Evolutionary conservation across 768 basidiomycete species (phyloP).

Genomic region (Glaciozyma antarctica): DNA sequence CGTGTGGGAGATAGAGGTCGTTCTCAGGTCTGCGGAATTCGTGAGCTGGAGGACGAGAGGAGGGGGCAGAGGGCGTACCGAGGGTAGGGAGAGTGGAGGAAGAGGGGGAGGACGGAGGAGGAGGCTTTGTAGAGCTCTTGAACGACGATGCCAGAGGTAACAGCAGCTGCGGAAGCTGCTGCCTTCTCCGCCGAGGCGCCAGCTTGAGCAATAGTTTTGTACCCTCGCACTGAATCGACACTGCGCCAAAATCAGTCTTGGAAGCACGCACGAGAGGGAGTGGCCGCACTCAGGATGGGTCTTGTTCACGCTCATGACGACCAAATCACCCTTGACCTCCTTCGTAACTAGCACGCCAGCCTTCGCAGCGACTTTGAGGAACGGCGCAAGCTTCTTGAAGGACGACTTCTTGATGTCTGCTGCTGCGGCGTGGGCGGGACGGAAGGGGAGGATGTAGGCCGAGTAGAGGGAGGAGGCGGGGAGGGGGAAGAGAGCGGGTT

Average conservation of each 20-base stretch:
- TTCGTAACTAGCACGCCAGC: slow-evolving; percentile 8
- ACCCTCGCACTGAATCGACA: background rate
- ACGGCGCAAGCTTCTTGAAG: slow-evolving; percentile 23
- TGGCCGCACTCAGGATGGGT: slow-evolving; percentile 10
- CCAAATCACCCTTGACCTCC: slow-evolving; percentile 23
- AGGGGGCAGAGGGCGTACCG: background rate
- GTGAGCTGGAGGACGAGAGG: background rate
- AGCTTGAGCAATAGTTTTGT: slow-evolving; percentile 10
- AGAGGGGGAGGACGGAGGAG: background rate
- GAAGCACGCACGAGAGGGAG: rapidly evolving
- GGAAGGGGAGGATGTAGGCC: slow-evolving; percentile 18
- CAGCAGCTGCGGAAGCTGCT: too few species aligned
- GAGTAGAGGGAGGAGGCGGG: slow-evolving; percentile 26
- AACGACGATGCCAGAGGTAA: background rate
- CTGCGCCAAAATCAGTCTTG: background rate
- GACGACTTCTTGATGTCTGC: slow-evolving; percentile 17
- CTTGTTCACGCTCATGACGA: slow-evolving; percentile 13
- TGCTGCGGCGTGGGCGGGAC: slow-evolving; percentile 3
- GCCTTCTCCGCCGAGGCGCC: background rate
- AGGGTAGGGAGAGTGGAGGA: background rate
- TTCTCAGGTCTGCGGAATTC: background rate
- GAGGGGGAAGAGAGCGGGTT: slow-evolving; percentile 15
- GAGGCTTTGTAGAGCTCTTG: slow-evolving; percentile 18
- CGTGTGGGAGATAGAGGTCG: slow-evolving; percentile 13
- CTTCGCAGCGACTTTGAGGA: slow-evolving; percentile 11